A percentile compares a stretch with the other conserved stretches of the same genome.
Evolutionary conservation across 805 yeast species (phyloP).

Genomic region (Zygoascus bituminiphila): DNA sequence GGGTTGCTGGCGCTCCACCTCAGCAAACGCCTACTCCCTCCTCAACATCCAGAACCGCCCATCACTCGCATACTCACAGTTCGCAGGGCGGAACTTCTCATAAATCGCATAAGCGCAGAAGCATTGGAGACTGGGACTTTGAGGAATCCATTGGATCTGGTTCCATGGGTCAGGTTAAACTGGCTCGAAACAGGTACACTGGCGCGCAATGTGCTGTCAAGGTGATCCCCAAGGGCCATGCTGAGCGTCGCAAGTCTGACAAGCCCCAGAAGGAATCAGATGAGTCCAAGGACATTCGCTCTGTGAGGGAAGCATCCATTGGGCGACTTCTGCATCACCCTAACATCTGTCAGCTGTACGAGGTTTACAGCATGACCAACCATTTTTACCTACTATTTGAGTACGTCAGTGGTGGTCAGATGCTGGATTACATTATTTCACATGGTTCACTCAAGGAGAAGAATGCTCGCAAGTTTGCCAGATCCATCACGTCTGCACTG

Average conservation of each 20-base stretch:
- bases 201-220: constrained; percentile 73
- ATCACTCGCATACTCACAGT: not conserved
- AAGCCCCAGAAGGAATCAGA: constrained; percentile 43
- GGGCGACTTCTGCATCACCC: constrained; percentile 89
- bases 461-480: constrained; percentile 88
- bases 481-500: constrained; percentile 89
- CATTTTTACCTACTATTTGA: constrained; percentile 97
- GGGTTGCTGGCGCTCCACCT: not conserved
- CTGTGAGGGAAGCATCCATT: constrained; percentile 90
- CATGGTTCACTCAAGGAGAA: constrained; percentile 92
- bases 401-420: constrained; percentile 94
- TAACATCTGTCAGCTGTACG: constrained; percentile 82
- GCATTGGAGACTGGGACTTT: constrained; percentile 96
- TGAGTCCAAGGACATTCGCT: constrained; percentile 81
- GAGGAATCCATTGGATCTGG: constrained; percentile 96
- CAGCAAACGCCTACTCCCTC: not conserved
- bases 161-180: constrained; percentile 96
- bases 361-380: constrained; percentile 92
- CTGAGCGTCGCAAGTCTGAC: constrained; percentile 51
- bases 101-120: constrained; percentile 45
- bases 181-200: constrained; percentile 79
- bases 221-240: constrained; percentile 84
- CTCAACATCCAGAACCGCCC: not conserved
- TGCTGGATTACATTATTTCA: constrained; percentile 92
- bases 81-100: not conserved